Evolutionary conservation across 1,139 yeast species (phyloP).

Genomic region (Petasospora rhodanensis): DNA sequence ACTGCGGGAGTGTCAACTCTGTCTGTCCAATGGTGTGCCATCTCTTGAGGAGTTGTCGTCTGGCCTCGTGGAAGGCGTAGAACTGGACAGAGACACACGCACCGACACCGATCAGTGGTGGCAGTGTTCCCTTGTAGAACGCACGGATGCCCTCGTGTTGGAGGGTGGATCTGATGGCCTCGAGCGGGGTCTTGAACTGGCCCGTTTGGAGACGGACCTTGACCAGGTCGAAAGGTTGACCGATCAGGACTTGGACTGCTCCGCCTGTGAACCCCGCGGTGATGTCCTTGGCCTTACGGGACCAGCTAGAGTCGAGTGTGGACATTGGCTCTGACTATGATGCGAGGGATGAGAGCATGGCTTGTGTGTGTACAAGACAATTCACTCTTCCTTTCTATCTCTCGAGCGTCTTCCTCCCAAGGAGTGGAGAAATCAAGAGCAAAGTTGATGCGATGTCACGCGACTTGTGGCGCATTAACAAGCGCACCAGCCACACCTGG

Average conservation of each 20-base stretch:
- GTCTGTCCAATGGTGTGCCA: slow-evolving; percentile 20
- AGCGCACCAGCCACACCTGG: too few species aligned
- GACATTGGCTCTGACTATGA: slow-evolving; percentile 3
- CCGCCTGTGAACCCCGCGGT: slow-evolving; percentile 94
- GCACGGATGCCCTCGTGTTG: slow-evolving; percentile 75
- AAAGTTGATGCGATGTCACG: too few species aligned
- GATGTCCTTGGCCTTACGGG: slow-evolving; percentile 71
- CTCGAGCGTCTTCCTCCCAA: too few species aligned
- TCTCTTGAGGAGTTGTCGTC: slow-evolving; percentile 46
- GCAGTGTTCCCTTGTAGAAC: slow-evolving; percentile 84
- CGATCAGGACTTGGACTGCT: slow-evolving; percentile 86
- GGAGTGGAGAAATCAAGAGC: too few species aligned
- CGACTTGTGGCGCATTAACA: too few species aligned
- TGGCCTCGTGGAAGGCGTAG: slow-evolving; percentile 72
- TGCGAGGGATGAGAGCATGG: too few species aligned
- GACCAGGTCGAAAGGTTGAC: slow-evolving; percentile 94
- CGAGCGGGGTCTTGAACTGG: slow-evolving; percentile 66
- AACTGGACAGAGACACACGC: slow-evolving; percentile 86
- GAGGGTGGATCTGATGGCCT: slow-evolving; percentile 65
- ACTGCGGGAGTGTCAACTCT: slow-evolving; percentile 51
- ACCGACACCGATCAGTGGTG: slow-evolving; percentile 89
- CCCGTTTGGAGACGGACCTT: slow-evolving; percentile 90
- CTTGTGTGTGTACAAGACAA: too few species aligned
- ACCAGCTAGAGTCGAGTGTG: slow-evolving; percentile 16
- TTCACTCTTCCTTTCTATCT: too few species aligned